phyloP scores from a whole-genome alignment of 2,329 filamentous ascomycete species.

The Aotearoamyces nothofagi region DNA sequence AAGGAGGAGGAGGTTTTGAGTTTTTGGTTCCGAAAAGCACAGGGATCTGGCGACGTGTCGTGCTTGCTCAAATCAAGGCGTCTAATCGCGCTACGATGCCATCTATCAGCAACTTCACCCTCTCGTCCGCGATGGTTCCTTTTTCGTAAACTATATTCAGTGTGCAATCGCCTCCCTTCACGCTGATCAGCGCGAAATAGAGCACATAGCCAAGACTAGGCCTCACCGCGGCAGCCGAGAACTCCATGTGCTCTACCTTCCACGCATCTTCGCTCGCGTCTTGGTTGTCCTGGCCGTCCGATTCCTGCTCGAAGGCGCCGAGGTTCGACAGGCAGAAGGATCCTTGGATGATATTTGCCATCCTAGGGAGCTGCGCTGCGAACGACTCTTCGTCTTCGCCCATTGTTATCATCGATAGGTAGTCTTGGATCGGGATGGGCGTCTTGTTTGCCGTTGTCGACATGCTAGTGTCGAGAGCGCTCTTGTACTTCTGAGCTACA shows the following conservation, averaged over 20 bases:
- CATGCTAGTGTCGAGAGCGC: background rate
- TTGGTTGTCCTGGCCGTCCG: background rate
- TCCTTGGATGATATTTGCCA: background rate
- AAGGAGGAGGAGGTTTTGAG: too few relatives aligned
- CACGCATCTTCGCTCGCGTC: background rate
- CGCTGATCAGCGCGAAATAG: background rate
- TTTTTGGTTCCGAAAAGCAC: too few relatives aligned
- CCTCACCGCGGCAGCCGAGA: background rate
- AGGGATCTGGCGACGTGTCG: too few relatives aligned
- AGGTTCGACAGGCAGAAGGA: background rate
- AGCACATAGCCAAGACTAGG: background rate
- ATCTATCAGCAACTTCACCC: conserved; percentile 1
- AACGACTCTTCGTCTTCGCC: background rate
- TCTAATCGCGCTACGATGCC: background rate
- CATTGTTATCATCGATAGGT: background rate
- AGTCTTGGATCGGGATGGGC: background rate
- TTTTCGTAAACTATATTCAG: background rate
- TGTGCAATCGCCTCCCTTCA: background rate
- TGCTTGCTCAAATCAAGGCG: too few relatives aligned
- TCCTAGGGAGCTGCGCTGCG: background rate
- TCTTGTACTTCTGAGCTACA: background rate
- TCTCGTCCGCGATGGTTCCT: background rate
- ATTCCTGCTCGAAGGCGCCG: background rate
- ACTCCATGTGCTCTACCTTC: background rate
- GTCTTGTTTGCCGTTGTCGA: background rate